Percentiles rank a stretch among this genome's conserved stretches.
Conservation (phyloP, 202 grass and related monocot genomes). For the Alloteropsis angusta region DNA sequence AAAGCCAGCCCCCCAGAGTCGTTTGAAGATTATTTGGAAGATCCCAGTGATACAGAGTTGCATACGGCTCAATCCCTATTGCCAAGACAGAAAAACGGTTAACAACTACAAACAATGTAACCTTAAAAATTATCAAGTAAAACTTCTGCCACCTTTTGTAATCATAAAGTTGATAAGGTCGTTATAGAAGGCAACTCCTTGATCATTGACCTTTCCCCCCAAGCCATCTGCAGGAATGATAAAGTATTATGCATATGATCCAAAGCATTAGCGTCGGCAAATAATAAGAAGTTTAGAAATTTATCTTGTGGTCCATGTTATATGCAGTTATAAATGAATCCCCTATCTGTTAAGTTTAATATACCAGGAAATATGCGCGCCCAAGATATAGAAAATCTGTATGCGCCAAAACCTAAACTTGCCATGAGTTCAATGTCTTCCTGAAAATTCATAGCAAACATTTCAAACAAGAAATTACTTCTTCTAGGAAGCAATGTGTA, state of each 20-base stretch:
- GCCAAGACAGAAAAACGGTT: slow-evolving; percentile 7
- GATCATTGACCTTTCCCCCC: slow-evolving; percentile 61
- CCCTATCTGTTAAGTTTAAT: slow-evolving; percentile 13
- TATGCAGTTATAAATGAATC: neutral
- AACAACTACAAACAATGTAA: slow-evolving; percentile 11
- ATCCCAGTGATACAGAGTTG: slow-evolving; percentile 97
- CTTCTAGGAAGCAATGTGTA: neutral
- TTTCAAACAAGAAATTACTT: slow-evolving; percentile 15
- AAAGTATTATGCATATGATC: neutral
- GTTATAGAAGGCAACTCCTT: slow-evolving; percentile 86
- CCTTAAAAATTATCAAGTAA: slow-evolving; percentile 14
- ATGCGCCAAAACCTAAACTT: slow-evolving; percentile 75
- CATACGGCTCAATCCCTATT: slow-evolving; percentile 82
- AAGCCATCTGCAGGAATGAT: slow-evolving; percentile 64
- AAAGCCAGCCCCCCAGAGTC: slow-evolving; percentile 68
- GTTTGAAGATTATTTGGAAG: slow-evolving; percentile 80
- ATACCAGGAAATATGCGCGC: slow-evolving; percentile 91
- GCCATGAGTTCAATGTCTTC: slow-evolving; percentile 96
- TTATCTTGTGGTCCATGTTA: neutral
- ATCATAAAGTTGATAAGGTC: slow-evolving; percentile 85
- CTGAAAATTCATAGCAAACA: slow-evolving; percentile 36
- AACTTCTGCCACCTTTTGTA: slow-evolving; percentile 62
- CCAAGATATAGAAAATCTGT: slow-evolving; percentile 99
- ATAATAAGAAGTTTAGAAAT: neutral
- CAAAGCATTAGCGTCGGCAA: neutral